Base-by-base conservation (phyloP, 495 filamentous ascomycete genomes). In the Daldinia loculata region DNA sequence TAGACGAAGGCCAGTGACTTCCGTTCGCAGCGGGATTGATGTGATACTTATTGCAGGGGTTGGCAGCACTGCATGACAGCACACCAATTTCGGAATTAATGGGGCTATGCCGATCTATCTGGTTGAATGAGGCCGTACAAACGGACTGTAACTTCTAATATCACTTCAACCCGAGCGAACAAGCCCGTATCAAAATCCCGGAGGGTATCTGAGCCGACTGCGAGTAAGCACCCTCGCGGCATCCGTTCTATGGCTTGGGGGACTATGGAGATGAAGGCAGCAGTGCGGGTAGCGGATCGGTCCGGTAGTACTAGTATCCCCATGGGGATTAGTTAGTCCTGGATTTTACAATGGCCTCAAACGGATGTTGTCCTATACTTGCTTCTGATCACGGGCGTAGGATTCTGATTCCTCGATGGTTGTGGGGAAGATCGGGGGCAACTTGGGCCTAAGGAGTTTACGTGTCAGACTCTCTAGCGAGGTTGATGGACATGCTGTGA, bases 231-330 rank as follows among this genome's bases (percentile, higher is more conserved):
- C 19, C 43, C 8, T 3, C 17, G 8, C 43, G 43, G 17, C 43
- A 48, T 24, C 19, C 19, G 5, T 19, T 24, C 34, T 14, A 36
- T 14, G 34, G 34, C 12, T 4, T 36, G 34, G 19, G 9, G 19
- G 43, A 12, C 43, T 48, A 48, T 48, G 43, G 63, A 53, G 43
- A 53, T 6, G n/a, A 41, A 66, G 43, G 22, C 5, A 17, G 19
- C 30, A 38, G 19, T 19, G 34, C 19, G 41, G 39, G 24, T 63
- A 58, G 27, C 60, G 66, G 59, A 15, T 19, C 60, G 67, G 27
- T 38, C 55, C 67, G 60, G 55, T 34, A 69, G 51, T 56, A 56
- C 8, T n/a, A 9, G 26, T 32, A 11, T 50, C 60, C 59, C 66
- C 53, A 45, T 41, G 60, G 60, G 66, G 59, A 19, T 38, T 32